Percentiles rank a stretch among this genome's conserved stretches.
Evolutionary conservation across 1,284 basidiomycete genomes (phyloP).

Genomic region (Pterula multifida): DNA sequence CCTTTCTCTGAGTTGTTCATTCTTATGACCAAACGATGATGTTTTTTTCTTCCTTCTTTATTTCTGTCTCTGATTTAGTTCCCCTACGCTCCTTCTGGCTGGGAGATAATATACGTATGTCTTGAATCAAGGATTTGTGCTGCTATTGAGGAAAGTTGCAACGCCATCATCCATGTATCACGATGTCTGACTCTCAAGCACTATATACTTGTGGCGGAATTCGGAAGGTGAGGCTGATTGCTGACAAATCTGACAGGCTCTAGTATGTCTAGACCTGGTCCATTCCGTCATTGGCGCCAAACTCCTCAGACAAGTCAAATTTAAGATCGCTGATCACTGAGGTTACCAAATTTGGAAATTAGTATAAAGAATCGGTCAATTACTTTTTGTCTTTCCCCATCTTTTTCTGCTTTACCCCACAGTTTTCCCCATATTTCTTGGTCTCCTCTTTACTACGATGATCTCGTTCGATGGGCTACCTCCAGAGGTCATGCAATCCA

Average conservation of each 20-base stretch:
- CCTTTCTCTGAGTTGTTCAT: background rate
- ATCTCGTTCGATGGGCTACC: constrained; percentile 61
- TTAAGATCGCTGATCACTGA: too few species aligned
- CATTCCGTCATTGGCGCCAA: too few species aligned
- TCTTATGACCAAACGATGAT: background rate
- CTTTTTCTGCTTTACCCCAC: background rate
- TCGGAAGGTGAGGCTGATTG: background rate
- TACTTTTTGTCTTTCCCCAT: background rate
- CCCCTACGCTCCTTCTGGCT: background rate
- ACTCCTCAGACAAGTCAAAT: too few species aligned
- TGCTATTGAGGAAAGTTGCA: background rate
- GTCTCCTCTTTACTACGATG: constrained; percentile 24
- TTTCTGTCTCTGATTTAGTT: background rate
- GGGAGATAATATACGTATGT: background rate
- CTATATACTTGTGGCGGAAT: too few species aligned
- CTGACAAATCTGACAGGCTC: background rate
- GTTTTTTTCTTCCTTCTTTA: background rate
- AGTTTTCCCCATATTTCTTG: background rate
- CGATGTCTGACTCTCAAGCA: too few species aligned
- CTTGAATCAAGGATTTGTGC: background rate
- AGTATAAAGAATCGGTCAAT: background rate
- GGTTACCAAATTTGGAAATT: too few species aligned
- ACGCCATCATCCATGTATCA: background rate
- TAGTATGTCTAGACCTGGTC: too few species aligned
- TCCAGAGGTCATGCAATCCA: constrained; percentile 62